Evolutionary conservation across 306 rosid genomes (phyloP).

Genomic region (Lathyrus sativus): DNA sequence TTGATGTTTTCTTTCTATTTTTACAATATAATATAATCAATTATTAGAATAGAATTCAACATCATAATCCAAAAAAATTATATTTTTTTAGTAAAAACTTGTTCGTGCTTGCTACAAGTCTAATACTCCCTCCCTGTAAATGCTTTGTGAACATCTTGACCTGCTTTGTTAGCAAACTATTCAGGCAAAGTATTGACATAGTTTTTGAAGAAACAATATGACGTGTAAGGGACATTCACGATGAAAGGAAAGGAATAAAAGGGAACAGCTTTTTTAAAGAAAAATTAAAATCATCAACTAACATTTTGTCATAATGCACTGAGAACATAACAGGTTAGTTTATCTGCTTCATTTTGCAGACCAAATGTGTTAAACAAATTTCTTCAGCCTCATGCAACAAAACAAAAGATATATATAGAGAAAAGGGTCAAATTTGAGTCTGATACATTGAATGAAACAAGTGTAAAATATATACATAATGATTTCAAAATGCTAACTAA

Average conservation of each 20-base stretch:
- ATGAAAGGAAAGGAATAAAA: no score
- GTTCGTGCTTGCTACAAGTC: no score
- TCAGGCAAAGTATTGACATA: not conserved
- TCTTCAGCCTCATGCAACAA: slow-evolving; percentile 4
- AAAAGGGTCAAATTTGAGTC: slow-evolving; percentile 31
- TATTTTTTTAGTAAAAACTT: no score
- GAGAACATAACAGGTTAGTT: not conserved
- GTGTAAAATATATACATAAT: slow-evolving; percentile 48
- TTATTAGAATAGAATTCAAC: no score
- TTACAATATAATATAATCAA: no score
- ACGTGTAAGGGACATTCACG: not conserved
- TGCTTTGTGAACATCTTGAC: not conserved
- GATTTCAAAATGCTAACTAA: slow-evolving; percentile 49
- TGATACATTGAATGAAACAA: slow-evolving; percentile 23
- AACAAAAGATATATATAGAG: not conserved
- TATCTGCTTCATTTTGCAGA: slow-evolving; percentile 6
- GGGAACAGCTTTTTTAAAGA: no score
- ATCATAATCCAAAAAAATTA: no score
- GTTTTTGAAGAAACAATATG: not conserved
- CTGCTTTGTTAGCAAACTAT: not conserved
- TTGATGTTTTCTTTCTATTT: no score
- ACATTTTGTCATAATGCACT: no score
- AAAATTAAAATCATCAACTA: no score
- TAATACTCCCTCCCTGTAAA: not conserved
- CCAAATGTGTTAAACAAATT: slow-evolving; percentile 3